Conservation (phyloP, 768 basidiomycete genomes). For the Pholiota molesta region DNA sequence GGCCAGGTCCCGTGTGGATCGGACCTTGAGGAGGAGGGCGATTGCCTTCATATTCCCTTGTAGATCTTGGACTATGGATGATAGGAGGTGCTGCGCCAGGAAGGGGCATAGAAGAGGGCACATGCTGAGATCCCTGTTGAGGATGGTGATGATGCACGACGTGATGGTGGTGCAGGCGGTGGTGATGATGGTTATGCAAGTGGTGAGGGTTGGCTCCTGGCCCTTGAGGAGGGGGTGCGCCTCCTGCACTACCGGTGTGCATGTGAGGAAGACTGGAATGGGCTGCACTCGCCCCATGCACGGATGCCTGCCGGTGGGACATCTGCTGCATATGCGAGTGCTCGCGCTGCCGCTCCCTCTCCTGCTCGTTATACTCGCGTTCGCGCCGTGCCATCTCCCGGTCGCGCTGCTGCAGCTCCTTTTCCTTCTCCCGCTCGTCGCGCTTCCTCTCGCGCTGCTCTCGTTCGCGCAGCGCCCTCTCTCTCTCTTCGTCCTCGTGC, state of each 20-base stretch:
- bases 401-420: slow-evolving; percentile 12
- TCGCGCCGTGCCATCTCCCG: slow-evolving; percentile 25
- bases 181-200: slow-evolving; percentile 49
- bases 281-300: slow-evolving; percentile 18
- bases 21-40: slow-evolving; percentile 35
- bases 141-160: slow-evolving; percentile 44
- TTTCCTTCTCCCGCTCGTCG: slow-evolving; percentile 28
- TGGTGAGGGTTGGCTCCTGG: slow-evolving; percentile 33
- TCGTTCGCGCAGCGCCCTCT: slow-evolving; percentile 26
- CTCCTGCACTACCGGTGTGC: slow-evolving; percentile 18
- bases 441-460: slow-evolving; percentile 31
- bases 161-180: slow-evolving; percentile 53
- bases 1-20: slow-evolving; percentile 26
- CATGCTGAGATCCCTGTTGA: slow-evolving; percentile 28
- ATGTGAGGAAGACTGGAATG: slow-evolving; percentile 19
- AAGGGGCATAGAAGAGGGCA: slow-evolving; percentile 36
- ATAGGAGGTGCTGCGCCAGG: slow-evolving; percentile 26
- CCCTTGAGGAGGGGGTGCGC: slow-evolving; percentile 24
- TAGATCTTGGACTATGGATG: slow-evolving; percentile 28
- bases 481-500: slow-evolving; percentile 41
- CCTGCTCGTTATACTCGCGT: slow-evolving; percentile 25
- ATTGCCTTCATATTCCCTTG: slow-evolving; percentile 34
- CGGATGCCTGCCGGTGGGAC: slow-evolving; percentile 37
- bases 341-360: slow-evolving; percentile 32
- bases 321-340: slow-evolving; percentile 37